phyloP scores from a whole-genome alignment of 768 basidiomycete species.

The Basidioascus undulatus region DNA sequence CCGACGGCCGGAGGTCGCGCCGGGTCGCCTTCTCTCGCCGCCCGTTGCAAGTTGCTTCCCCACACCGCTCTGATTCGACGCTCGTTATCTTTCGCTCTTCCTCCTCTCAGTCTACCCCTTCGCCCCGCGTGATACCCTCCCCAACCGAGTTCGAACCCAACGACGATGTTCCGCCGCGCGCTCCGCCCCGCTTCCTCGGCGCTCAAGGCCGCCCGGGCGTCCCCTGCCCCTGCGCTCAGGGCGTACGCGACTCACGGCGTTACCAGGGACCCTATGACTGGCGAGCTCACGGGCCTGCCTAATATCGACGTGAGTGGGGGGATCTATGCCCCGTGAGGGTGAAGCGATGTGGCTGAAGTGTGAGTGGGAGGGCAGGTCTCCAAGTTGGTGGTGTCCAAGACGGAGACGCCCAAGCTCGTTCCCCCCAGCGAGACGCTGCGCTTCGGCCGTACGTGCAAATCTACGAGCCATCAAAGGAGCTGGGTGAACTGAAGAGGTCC shows the following conservation, averaged over 20 bases:
- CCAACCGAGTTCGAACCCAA: too few relatives aligned
- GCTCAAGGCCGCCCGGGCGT: not conserved
- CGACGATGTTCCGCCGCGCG: too few relatives aligned
- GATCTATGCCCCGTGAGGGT: not conserved
- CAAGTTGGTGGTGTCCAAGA: conserved; percentile 6
- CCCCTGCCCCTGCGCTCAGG: not conserved
- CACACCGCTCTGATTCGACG: too few relatives aligned
- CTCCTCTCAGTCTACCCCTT: too few relatives aligned
- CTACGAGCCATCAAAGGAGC: too few relatives aligned
- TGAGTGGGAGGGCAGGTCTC: conserved; percentile 3
- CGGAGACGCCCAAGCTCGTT: conserved; percentile 29
- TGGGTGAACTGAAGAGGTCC: too few relatives aligned
- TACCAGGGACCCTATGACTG: conserved; percentile 26
- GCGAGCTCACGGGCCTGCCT: conserved; percentile 24
- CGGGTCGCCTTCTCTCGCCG: too few relatives aligned
- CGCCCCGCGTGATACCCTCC: too few relatives aligned
- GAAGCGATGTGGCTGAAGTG: not conserved
- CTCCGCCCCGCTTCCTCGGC: not conserved
- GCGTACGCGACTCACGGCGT: not conserved
- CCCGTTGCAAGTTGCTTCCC: too few relatives aligned
- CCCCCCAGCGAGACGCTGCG: conserved; percentile 44
- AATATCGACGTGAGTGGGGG: conserved; percentile 29
- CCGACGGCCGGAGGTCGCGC: too few relatives aligned
- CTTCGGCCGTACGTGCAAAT: too few relatives aligned
- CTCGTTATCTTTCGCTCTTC: too few relatives aligned